Conservation (phyloP, 257 asterid species). For the Penstemon davidsonii region DNA sequence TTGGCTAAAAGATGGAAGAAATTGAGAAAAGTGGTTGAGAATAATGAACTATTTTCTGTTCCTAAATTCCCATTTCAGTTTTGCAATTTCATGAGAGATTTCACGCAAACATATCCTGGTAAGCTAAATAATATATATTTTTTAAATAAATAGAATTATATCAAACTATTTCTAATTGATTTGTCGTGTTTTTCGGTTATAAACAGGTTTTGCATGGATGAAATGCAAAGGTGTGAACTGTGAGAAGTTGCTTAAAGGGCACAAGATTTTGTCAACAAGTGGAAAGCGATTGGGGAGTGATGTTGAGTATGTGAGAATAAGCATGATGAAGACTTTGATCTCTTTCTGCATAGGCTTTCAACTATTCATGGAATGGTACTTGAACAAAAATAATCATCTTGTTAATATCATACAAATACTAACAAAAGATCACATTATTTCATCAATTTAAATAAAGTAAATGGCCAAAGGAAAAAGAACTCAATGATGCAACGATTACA, state of each 20-base stretch:
- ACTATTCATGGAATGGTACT: conserved; percentile 25
- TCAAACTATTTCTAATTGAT: not conserved
- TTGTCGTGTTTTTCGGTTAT: not conserved
- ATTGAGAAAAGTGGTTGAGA: conserved; percentile 40
- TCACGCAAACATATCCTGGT: conserved; percentile 63
- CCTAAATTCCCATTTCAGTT: conserved; percentile 46
- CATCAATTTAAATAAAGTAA: too few relatives aligned
- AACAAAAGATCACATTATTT: too few relatives aligned
- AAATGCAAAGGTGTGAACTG: conserved; percentile 52
- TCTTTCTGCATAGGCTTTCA: conserved; percentile 59
- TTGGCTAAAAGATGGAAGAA: conserved; percentile 65
- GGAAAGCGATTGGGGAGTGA: conserved; percentile 69
- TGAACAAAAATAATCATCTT: too few relatives aligned
- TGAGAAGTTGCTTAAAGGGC: conserved; percentile 49
- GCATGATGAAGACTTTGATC: conserved; percentile 63
- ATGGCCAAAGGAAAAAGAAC: not conserved
- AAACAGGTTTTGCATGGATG: conserved; percentile 87
- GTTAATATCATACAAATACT: not conserved
- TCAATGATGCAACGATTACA: too few relatives aligned
- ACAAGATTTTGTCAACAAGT: conserved; percentile 53
- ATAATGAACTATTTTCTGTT: conserved; percentile 34
- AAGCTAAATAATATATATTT: not conserved
- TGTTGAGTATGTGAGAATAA: conserved; percentile 53
- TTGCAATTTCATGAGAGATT: conserved; percentile 51
- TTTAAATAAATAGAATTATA: too few relatives aligned